Conservation (phyloP, 2,329 filamentous ascomycete species). For the Beauveria varroae region DNA sequence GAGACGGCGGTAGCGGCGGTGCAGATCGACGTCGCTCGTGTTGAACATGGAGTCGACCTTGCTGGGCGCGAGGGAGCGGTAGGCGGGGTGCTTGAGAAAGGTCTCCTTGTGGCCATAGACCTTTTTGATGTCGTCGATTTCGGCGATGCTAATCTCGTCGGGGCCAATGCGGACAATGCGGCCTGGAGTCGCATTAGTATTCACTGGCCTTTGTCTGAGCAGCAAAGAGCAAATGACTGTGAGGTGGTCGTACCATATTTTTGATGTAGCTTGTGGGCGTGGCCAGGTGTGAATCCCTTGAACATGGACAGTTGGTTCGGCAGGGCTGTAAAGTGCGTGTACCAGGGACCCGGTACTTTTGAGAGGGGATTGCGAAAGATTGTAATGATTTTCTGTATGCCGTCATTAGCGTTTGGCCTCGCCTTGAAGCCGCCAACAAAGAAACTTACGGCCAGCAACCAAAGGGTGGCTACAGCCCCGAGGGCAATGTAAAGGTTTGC, state of each 20-base stretch:
- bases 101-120: constrained; percentile 25
- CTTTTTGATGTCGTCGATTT: constrained; percentile 18
- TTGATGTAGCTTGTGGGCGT: constrained; percentile 19
- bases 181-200: constrained; percentile 12
- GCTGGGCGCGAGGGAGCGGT: constrained; percentile 15
- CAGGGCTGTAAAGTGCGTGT: constrained; percentile 17
- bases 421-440: too few species aligned
- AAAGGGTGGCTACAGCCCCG: not conserved
- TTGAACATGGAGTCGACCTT: constrained; percentile 27
- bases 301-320: constrained; percentile 16
- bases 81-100: constrained; percentile 20
- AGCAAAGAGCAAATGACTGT: too few species aligned
- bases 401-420: not conserved
- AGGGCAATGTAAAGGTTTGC: constrained; percentile 6
- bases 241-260: constrained; percentile 16
- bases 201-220: too few species aligned
- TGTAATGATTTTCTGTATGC: constrained; percentile 3
- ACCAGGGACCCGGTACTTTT: constrained; percentile 20
- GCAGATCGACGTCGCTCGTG: constrained; percentile 29
- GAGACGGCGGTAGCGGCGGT: constrained; percentile 33
- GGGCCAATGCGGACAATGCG: constrained; percentile 21
- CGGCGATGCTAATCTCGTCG: constrained; percentile 17
- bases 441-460: not conserved
- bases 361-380: constrained; percentile 9
- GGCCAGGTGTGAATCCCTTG: constrained; percentile 12